Conservation (phyloP, 2,329 filamentous ascomycete species). For the Monosporascus sp. region DNA sequence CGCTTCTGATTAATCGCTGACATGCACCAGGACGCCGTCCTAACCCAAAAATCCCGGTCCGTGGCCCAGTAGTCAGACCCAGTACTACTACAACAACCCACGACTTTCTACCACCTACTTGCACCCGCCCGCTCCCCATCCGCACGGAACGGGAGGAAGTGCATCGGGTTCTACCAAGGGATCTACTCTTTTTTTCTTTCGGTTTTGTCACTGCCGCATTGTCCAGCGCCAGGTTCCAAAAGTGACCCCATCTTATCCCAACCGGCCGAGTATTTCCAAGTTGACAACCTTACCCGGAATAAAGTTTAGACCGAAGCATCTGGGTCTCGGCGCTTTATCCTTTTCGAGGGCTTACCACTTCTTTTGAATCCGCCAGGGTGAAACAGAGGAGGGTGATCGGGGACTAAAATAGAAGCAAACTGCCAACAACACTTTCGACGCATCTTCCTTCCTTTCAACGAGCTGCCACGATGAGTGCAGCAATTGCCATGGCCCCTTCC, state of each 20-base stretch:
- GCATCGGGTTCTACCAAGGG: background rate
- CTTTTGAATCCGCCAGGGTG: background rate
- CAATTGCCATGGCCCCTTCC: slow-evolving; percentile 64
- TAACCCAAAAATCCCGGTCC: no score
- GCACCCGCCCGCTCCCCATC: background rate
- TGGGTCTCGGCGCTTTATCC: background rate
- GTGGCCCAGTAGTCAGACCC: background rate
- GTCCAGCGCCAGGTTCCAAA: background rate
- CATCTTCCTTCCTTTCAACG: background rate
- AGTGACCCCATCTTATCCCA: background rate
- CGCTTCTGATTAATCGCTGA: no score
- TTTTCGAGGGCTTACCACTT: background rate
- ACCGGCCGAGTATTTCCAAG: background rate
- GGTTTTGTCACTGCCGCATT: background rate
- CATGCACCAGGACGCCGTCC: no score
- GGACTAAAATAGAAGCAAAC: no score
- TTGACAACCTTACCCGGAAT: background rate
- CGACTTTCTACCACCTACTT: background rate
- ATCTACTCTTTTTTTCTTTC: background rate
- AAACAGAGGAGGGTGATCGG: background rate
- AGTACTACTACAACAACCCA: background rate
- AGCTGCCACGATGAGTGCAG: slow-evolving; percentile 55
- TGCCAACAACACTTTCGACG: background rate
- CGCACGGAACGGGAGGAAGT: background rate
- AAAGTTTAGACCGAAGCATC: background rate